These are phyloP conservation scores for Beauveria asiatica DNA, from an alignment of 2,329 filamentous ascomycete genomes.

Conservation along the genomic window DNA sequence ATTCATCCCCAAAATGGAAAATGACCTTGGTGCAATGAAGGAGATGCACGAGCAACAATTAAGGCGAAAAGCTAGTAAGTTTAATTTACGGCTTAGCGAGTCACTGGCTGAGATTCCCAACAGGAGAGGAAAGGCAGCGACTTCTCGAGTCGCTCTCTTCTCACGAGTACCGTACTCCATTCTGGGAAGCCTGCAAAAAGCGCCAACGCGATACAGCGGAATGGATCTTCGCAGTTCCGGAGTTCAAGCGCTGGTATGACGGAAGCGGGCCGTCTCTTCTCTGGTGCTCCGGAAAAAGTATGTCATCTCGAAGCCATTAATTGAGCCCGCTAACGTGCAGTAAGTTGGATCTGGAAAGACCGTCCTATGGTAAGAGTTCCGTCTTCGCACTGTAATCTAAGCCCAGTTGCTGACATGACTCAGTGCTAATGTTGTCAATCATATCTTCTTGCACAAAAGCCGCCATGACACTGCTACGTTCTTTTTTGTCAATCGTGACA, in stretches of 20 bases:
- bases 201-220: neutral
- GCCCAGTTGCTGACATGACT: neutral
- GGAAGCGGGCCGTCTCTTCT: neutral
- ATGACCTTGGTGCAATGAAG: neutral
- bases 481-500: neutral
- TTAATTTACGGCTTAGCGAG: neutral
- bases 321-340: neutral
- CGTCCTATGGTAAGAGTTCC: neutral
- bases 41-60: neutral
- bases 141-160: neutral
- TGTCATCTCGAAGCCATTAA: neutral
- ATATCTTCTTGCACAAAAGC: neutral
- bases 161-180: neutral
- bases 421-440: neutral
- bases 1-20: neutral
- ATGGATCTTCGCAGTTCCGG: neutral
- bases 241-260: neutral
- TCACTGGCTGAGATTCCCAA: neutral
- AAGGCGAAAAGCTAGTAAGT: neutral
- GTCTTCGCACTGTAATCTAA: neutral
- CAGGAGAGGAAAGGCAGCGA: neutral
- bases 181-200: neutral
- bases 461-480: neutral
- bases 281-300: neutral
- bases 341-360: neutral